Evolutionary conservation across 2,329 filamentous ascomycete genomes (phyloP), one percentile per base, ranked within the genome.

Genomic region (Aspergillus brasiliensis): DNA sequence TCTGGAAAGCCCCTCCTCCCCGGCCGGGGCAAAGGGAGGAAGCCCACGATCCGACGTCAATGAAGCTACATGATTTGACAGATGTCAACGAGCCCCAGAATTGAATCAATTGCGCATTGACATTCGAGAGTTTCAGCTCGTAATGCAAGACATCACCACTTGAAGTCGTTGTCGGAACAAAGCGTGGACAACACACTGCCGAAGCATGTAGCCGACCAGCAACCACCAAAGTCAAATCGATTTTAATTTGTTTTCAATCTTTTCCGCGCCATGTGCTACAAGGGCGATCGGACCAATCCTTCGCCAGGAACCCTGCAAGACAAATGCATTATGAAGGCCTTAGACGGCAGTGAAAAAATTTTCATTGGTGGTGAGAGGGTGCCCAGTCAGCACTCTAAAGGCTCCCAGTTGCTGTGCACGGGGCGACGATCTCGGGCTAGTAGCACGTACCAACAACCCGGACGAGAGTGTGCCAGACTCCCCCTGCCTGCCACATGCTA

Each of bases 401-500:
- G n/a, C n/a, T n/a, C n/a, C n/a, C n/a, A n/a, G n/a, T n/a, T 31
- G 17, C 55, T 28, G n/a, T 31, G 40, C 40, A 44, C 40, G 40
- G 51, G 37, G 37, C 23, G 38, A 25, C 37, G 40, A 28, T 49
- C 46, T 25, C 46, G 28, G 23, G 46, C 46, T 28, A 49, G n/a
- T 44, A 42, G 46, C 25, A 49, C 46, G 23, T 49, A 48, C 21
- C 44, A 54, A 19, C 51, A n/a, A 37, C 11, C 23, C 37, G 51
- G 51, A n/a, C 21, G 15, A 21, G 21, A 40, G n/a, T 23, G 15
- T n/a, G 15, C 51, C 15, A 40, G 37, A 17, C 34, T 42, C 25
- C 31, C 31, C 51, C 37, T 55, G 52, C 52, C 51, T 55, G 52
- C 56, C 56, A 58, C 56, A 58, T 58, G 56, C 49, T 23, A 40